phyloP scores from a whole-genome alignment of 495 filamentous ascomycete genomes.

The Aspergillus nidulans region DNA sequence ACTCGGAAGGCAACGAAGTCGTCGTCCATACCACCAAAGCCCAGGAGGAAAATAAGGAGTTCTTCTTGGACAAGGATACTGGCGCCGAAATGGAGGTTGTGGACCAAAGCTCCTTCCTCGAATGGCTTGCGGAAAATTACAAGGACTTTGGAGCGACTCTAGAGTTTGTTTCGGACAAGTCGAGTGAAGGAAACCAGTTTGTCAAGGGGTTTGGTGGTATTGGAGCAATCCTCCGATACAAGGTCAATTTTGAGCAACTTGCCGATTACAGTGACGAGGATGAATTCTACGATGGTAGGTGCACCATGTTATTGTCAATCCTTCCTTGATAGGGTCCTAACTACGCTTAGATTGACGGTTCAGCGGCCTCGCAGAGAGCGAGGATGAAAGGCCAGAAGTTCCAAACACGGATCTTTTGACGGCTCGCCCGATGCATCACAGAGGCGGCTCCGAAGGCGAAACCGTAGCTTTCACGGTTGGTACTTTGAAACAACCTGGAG shows the following conservation, averaged over 20 bases:
- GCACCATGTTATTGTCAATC: background rate
- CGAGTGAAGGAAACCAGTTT: constrained; percentile 97
- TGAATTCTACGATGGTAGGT: constrained; percentile 91
- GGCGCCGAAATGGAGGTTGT: constrained; percentile 94
- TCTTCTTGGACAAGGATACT: constrained; percentile 91
- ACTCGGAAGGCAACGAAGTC: constrained; percentile 61
- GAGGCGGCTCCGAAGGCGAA: constrained; percentile 34
- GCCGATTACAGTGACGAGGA: constrained; percentile 93
- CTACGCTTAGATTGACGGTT: constrained; percentile 75
- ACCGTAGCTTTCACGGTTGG: constrained; percentile 32
- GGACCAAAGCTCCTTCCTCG: constrained; percentile 83
- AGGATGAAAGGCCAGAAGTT: constrained; percentile 77
- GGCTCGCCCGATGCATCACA: constrained; percentile 48
- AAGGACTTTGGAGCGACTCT: constrained; percentile 95
- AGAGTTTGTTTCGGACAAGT: constrained; percentile 96
- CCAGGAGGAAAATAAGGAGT: constrained; percentile 73
- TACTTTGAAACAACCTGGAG: constrained; percentile 27
- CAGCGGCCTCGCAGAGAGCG: constrained; percentile 82
- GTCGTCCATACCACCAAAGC: constrained; percentile 84
- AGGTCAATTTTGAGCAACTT: constrained; percentile 99
- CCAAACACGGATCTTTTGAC: constrained; percentile 58
- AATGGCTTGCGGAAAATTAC: constrained; percentile 97
- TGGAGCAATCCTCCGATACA: constrained; percentile 94
- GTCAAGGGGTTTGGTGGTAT: constrained; percentile 99
- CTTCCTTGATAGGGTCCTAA: constrained; percentile 14